Conservation (phyloP, 768 basidiomycete species). For the Mycena olivaceomarginata region DNA sequence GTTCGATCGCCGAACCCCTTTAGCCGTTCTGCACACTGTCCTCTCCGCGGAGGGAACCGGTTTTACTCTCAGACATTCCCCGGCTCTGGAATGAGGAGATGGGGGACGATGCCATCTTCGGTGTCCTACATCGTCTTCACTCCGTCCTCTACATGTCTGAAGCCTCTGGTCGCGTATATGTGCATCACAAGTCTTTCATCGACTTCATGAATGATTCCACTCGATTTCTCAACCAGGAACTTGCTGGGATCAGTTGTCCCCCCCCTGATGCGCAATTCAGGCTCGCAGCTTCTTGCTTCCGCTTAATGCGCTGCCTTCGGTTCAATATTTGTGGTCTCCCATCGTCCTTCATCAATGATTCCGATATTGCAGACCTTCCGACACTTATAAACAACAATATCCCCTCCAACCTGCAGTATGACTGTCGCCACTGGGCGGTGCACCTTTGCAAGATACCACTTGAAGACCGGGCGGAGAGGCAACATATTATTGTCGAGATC, state of each 20-base stretch:
- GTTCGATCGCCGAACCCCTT: background rate
- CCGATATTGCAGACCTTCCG: conserved; percentile 6
- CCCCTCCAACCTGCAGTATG: conserved; percentile 16
- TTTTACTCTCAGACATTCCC: conserved; percentile 1
- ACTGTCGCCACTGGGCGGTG: conserved; percentile 32
- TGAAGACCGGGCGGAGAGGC: background rate
- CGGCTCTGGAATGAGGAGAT: background rate
- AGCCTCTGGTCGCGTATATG: background rate
- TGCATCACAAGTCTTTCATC: conserved; percentile 17
- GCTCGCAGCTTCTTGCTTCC: conserved; percentile 14
- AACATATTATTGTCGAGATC: background rate
- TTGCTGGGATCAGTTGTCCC: conserved; percentile 9
- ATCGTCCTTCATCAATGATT: conserved; percentile 29
- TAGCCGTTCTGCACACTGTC: conserved; percentile 9
- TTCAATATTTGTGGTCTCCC: conserved; percentile 36
- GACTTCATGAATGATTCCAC: conserved; percentile 6
- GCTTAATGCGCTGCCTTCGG: background rate
- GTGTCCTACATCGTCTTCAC: background rate
- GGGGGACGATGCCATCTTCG: background rate
- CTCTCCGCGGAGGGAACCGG: conserved; percentile 7
- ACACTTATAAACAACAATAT: background rate
- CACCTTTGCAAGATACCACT: conserved; percentile 29
- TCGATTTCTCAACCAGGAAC: background rate
- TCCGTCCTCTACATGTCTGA: conserved; percentile 8
- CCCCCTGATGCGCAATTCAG: background rate